Evolutionary conservation across 176 grass and related monocot species (phyloP).

Genomic region (Oryza longistaminata): DNA sequence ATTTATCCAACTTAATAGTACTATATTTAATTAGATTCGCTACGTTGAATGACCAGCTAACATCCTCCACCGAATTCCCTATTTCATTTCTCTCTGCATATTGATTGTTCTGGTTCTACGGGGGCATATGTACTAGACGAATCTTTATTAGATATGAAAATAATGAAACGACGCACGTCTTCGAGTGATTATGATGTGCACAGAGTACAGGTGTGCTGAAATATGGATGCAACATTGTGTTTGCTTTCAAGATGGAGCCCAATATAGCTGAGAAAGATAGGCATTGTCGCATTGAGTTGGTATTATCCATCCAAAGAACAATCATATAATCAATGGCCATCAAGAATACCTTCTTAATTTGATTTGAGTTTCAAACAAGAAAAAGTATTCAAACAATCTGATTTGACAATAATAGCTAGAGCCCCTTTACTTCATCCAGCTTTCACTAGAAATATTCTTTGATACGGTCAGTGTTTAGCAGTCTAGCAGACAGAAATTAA

Average conservation of each 20-base stretch:
- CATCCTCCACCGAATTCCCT: background rate
- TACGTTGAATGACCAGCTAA: background rate
- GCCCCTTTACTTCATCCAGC: conserved; percentile 17
- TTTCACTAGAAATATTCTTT: background rate
- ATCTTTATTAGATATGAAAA: background rate
- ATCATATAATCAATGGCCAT: background rate
- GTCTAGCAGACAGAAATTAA: conserved; percentile 47
- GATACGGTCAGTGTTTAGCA: conserved; percentile 48
- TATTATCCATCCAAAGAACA: background rate
- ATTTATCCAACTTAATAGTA: background rate
- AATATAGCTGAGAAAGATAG: conserved; percentile 7
- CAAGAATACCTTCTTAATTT: background rate
- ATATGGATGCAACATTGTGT: background rate
- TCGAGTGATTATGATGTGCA: conserved; percentile 2
- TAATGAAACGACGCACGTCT: background rate
- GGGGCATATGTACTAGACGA: background rate
- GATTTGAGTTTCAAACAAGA: background rate
- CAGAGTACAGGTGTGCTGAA: background rate
- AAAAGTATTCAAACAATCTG: background rate
- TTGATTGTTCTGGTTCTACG: background rate
- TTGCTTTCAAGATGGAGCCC: background rate
- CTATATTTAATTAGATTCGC: background rate
- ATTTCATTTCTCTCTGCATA: background rate
- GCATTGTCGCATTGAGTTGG: background rate
- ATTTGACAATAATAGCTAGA: background rate